Evolutionary conservation across 2,329 filamentous ascomycete species (phyloP).

Genomic region (Venturia effusa): DNA sequence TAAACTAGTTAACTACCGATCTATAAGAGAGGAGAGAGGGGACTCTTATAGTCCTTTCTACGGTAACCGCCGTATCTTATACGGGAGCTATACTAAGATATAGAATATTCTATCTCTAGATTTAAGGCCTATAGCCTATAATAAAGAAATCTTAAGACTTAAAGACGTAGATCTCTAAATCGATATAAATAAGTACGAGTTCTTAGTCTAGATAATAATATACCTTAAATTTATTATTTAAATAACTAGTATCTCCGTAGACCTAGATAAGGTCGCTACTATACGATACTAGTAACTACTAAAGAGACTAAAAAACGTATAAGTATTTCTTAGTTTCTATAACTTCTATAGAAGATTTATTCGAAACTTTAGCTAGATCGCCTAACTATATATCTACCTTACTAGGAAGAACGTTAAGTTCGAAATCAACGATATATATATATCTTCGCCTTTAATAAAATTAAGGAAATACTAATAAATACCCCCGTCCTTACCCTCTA

Average conservation of each 20-base stretch:
- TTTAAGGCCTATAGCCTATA: too few species aligned
- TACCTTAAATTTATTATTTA: conserved; percentile 18
- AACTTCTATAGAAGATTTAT: conserved; percentile 24
- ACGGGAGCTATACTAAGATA: too few species aligned
- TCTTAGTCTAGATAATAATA: conserved; percentile 19
- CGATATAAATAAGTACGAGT: conserved; percentile 18
- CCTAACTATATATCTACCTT: conserved; percentile 13
- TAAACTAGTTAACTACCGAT: too few species aligned
- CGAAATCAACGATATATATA: background rate
- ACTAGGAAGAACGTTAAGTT: conserved; percentile 13
- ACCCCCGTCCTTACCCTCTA: conserved; percentile 16
- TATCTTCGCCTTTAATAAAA: conserved; percentile 11
- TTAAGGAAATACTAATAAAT: conserved; percentile 15
- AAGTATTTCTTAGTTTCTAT: conserved; percentile 20
- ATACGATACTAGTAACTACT: conserved; percentile 17
- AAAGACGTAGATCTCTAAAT: conserved; percentile 10
- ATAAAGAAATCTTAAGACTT: conserved; percentile 6
- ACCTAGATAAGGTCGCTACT: conserved; percentile 14
- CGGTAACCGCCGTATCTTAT: too few species aligned
- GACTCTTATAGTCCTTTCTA: too few species aligned
- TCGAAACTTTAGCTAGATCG: conserved; percentile 16
- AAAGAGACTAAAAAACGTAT: conserved; percentile 15
- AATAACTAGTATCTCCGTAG: conserved; percentile 17
- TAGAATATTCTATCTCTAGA: too few species aligned
- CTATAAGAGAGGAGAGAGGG: too few species aligned